Conservation (phyloP, 2,329 filamentous ascomycete genomes). For the Talaromyces pinophilus region DNA sequence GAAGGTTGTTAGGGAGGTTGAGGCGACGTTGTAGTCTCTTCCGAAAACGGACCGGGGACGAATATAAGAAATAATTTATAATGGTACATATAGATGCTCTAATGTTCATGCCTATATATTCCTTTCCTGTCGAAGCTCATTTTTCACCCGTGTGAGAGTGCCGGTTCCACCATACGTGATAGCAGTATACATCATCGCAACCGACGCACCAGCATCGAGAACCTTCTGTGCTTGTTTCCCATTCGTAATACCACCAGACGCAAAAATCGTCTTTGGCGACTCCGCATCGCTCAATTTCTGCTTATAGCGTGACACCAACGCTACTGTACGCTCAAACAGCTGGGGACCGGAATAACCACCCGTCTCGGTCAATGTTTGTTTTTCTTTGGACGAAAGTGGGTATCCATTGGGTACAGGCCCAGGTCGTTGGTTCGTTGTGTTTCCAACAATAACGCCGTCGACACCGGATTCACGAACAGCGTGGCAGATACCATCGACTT, state of each 20-base stretch:
- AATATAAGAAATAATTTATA: background rate
- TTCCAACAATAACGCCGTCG: slow-evolving; percentile 93
- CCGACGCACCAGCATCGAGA: slow-evolving; percentile 83
- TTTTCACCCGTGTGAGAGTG: slow-evolving; percentile 58
- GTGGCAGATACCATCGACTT: slow-evolving; percentile 84
- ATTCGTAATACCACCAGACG: slow-evolving; percentile 87
- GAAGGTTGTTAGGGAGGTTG: slow-evolving; percentile 71
- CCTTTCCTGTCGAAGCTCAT: slow-evolving; percentile 48
- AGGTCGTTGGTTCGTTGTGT: slow-evolving; percentile 84
- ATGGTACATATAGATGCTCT: background rate
- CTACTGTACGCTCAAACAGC: slow-evolving; percentile 77
- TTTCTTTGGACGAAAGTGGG: slow-evolving; percentile 66
- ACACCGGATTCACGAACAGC: slow-evolving; percentile 82
- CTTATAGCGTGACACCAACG: slow-evolving; percentile 78
- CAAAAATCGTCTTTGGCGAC: slow-evolving; percentile 64
- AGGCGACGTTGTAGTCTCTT: slow-evolving; percentile 37
- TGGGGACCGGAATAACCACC: slow-evolving; percentile 91
- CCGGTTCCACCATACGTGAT: slow-evolving; percentile 64
- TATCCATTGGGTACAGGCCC: slow-evolving; percentile 69
- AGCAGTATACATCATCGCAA: slow-evolving; percentile 89
- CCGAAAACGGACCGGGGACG: background rate
- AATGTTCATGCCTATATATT: slow-evolving; percentile 27
- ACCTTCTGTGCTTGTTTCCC: slow-evolving; percentile 80
- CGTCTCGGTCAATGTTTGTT: slow-evolving; percentile 68
- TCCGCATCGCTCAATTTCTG: slow-evolving; percentile 61